Conservation (phyloP, 495 filamentous ascomycete species). For the Physcia stellaris region DNA sequence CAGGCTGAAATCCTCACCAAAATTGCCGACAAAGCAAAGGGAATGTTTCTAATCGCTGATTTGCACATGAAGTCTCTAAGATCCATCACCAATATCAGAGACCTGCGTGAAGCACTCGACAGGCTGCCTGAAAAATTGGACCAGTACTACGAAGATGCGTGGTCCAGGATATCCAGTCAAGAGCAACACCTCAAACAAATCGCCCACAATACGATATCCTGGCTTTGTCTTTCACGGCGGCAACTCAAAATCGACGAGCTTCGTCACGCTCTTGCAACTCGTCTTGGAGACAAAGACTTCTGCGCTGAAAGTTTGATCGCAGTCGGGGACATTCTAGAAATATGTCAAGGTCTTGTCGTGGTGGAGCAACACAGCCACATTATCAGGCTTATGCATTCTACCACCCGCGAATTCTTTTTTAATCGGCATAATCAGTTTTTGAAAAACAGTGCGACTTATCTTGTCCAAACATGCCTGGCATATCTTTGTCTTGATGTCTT, state of each 20-base stretch:
- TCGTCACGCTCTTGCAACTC: conserved; percentile 12
- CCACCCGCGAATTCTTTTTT: conserved; percentile 7
- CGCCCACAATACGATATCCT: conserved; percentile 5
- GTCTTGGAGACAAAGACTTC: conserved; percentile 6
- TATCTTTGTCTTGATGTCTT: conserved; percentile 1
- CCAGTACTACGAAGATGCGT: conserved; percentile 11
- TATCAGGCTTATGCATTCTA: conserved; percentile 12
- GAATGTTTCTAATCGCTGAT: conserved; percentile 14
- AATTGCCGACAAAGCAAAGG: conserved; percentile 3
- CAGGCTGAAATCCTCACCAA: background rate
- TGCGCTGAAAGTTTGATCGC: conserved; percentile 6
- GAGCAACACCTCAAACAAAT: background rate
- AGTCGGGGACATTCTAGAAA: conserved; percentile 1
- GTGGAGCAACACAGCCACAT: conserved; percentile 5
- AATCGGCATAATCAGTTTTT: background rate
- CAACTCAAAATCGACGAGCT: conserved; percentile 7
- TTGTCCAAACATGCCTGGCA: background rate
- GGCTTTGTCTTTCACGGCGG: conserved; percentile 6
- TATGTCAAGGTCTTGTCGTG: conserved; percentile 10
- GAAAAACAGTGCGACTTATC: background rate
- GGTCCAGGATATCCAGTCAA: conserved; percentile 5
- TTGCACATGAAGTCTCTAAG: conserved; percentile 13
- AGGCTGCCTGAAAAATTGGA: conserved; percentile 11
- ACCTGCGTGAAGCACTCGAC: conserved; percentile 7
- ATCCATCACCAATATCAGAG: conserved; percentile 4